Conservation (phyloP, 345 rosid genomes). For the Corchorus olitorius region DNA sequence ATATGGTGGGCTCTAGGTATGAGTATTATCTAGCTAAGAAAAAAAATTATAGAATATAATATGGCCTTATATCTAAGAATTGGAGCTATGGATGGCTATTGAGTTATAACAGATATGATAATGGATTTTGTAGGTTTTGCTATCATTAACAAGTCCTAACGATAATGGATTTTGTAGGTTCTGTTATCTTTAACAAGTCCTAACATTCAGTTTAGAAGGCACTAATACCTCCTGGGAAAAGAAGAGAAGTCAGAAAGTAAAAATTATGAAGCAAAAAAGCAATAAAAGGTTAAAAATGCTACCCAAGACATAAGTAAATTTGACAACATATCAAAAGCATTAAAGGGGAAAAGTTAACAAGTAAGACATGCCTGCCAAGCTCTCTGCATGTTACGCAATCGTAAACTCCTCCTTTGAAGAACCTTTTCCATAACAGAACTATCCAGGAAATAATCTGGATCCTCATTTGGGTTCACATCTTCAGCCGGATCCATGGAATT, state of each 20-base stretch:
- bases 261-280: not conserved
- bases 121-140: no score
- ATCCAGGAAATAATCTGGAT: slow-evolving; percentile 62
- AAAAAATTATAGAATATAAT: no score
- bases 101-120: no score
- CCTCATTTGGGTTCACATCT: slow-evolving; percentile 47
- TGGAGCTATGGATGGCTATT: no score
- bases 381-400: slow-evolving; percentile 91
- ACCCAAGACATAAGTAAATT: not conserved
- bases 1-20: no score
- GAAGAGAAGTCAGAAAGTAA: not conserved
- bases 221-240: not conserved
- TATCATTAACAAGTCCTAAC: not conserved
- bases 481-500: slow-evolving; percentile 45
- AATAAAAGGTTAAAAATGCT: not conserved
- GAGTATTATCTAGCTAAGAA: no score
- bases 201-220: not conserved
- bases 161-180: no score
- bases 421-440: slow-evolving; percentile 95
- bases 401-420: slow-evolving; percentile 90
- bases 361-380: slow-evolving; percentile 36
- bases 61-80: no score
- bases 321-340: not conserved
- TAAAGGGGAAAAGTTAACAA: not conserved
- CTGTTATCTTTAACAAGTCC: not conserved